A percentile compares a stretch with the other conserved stretches of the same genome.
phyloP scores from a whole-genome alignment of 805 yeast genomes.

The Myxozyma mucilagina region DNA sequence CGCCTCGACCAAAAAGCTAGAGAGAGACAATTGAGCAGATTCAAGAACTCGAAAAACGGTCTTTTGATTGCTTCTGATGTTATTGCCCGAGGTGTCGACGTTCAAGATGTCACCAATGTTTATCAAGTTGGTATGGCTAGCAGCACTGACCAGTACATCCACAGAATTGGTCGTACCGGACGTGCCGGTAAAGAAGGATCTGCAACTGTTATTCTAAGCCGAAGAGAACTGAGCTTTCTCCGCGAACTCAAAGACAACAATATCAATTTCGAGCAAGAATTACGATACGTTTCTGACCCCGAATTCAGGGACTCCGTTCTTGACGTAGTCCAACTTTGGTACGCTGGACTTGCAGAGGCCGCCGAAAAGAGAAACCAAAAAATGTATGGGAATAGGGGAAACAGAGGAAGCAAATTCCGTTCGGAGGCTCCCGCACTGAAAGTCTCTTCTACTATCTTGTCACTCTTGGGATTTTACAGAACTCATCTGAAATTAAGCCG shows the following conservation, averaged over 20 bases:
- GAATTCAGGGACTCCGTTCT: not conserved
- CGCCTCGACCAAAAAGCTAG: constrained; percentile 69
- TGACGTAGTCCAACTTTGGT: not conserved
- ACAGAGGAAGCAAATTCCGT: too few relatives aligned
- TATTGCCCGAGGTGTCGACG: constrained; percentile 96
- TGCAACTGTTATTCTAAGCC: constrained; percentile 60
- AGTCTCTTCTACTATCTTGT: too few relatives aligned
- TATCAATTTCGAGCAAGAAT: constrained; percentile 6
- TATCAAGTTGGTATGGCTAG: constrained; percentile 77
- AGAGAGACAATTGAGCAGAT: constrained; percentile 56
- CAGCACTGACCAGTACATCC: constrained; percentile 78
- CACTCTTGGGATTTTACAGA: too few relatives aligned
- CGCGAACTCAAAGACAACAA: constrained; percentile 45
- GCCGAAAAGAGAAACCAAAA: too few relatives aligned
- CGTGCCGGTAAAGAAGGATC: constrained; percentile 83
- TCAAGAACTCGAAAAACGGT: constrained; percentile 52
- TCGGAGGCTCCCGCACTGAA: too few relatives aligned
- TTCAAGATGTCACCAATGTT: constrained; percentile 83
- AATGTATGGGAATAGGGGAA: too few relatives aligned
- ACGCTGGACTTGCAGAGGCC: too few relatives aligned
- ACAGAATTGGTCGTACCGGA: constrained; percentile 95
- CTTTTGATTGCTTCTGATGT: constrained; percentile 85
- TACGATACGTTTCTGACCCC: constrained; percentile 13
- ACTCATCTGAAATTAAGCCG: too few relatives aligned
- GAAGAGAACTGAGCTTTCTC: constrained; percentile 59